A percentile compares a stretch with the other conserved stretches of the same genome.
Conservation (phyloP, 352 stramenopile genomes). For the Globisporangium viniferum region DNA sequence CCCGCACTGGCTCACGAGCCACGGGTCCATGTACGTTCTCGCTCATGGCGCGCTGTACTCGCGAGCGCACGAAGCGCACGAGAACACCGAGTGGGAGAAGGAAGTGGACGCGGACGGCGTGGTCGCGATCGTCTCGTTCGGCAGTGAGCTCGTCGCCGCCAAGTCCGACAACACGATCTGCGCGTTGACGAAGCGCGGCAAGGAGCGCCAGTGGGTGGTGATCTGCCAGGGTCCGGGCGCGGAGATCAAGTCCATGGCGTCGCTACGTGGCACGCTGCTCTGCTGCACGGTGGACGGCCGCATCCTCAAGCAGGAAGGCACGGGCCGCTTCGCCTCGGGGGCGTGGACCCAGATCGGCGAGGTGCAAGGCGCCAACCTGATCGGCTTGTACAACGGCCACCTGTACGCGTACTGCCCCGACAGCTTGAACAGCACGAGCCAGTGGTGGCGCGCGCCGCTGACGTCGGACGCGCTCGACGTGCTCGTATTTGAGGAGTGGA, state of each 20-base stretch:
- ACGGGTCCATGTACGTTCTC: constrained; percentile 72
- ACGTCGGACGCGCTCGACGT: constrained; percentile 43
- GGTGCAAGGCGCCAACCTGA: constrained; percentile 36
- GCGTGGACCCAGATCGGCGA: constrained; percentile 55
- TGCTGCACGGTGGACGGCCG: constrained; percentile 58
- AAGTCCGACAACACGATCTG: constrained; percentile 54
- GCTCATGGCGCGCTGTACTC: constrained; percentile 54
- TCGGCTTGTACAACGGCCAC: constrained; percentile 72
- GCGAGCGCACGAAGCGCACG: constrained; percentile 52
- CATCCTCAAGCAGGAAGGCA: constrained; percentile 66
- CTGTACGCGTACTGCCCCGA: constrained; percentile 49
- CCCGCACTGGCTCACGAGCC: constrained; percentile 71
- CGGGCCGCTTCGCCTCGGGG: constrained; percentile 53
- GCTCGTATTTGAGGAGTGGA: constrained; percentile 43
- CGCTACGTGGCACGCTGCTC: constrained; percentile 58
- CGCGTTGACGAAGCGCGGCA: constrained; percentile 39
- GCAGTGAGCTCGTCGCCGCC: constrained; percentile 60
- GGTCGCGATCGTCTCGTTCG: constrained; percentile 70
- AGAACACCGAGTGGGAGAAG: constrained; percentile 33
- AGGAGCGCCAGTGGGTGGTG: constrained; percentile 42
- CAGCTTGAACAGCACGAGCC: background rate
- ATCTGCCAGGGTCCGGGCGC: constrained; percentile 44
- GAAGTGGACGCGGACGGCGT: constrained; percentile 43
- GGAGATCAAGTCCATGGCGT: constrained; percentile 58
- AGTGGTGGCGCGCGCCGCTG: constrained; percentile 58